Evolutionary conservation across 2,329 filamentous ascomycete genomes (phyloP).

Genomic region (Sodiomyces alkalinus): DNA sequence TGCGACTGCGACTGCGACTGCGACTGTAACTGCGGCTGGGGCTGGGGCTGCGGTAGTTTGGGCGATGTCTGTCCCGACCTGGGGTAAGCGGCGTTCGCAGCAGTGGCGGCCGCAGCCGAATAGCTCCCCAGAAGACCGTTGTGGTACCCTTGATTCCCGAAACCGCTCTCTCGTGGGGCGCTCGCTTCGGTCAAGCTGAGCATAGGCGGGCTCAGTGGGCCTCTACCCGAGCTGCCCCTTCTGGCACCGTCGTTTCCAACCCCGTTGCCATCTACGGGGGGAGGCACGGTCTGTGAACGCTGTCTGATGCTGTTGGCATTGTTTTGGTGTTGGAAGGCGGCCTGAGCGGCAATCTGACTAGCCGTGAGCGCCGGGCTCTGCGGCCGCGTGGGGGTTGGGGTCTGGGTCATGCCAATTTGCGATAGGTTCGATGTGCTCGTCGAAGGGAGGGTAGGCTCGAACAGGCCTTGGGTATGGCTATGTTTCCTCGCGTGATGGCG

Average conservation of each 20-base stretch:
- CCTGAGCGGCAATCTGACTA: conserved; percentile 70
- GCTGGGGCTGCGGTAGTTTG: conserved; percentile 17
- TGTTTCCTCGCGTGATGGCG: conserved; percentile 46
- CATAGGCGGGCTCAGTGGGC: conserved; percentile 44
- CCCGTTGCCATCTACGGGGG: conserved; percentile 30
- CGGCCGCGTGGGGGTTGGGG: conserved; percentile 25
- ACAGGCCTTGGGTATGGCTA: conserved; percentile 61
- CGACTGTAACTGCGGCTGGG: conserved; percentile 12
- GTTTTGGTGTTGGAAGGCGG: conserved; percentile 51
- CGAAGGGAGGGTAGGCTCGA: conserved; percentile 58
- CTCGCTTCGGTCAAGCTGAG: conserved; percentile 51
- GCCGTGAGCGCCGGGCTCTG: conserved; percentile 32
- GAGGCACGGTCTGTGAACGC: conserved; percentile 59
- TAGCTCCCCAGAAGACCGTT: conserved; percentile 46
- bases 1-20: too few relatives aligned
- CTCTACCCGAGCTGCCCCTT: conserved; percentile 19
- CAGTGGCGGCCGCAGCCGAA: conserved; percentile 52
- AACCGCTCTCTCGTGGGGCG: conserved; percentile 39
- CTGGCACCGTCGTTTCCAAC: conserved; percentile 17
- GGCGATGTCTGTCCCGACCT: conserved; percentile 43
- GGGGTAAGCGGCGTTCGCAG: conserved; percentile 60
- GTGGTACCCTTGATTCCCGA: conserved; percentile 36
- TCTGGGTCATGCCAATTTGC: conserved; percentile 29
- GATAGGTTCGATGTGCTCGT: conserved; percentile 39
- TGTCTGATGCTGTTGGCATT: conserved; percentile 33